Evolutionary conservation across 345 rosid genomes (phyloP), one percentile per base, ranked within the genome.

Genomic region (Eucalyptus sp.): DNA sequence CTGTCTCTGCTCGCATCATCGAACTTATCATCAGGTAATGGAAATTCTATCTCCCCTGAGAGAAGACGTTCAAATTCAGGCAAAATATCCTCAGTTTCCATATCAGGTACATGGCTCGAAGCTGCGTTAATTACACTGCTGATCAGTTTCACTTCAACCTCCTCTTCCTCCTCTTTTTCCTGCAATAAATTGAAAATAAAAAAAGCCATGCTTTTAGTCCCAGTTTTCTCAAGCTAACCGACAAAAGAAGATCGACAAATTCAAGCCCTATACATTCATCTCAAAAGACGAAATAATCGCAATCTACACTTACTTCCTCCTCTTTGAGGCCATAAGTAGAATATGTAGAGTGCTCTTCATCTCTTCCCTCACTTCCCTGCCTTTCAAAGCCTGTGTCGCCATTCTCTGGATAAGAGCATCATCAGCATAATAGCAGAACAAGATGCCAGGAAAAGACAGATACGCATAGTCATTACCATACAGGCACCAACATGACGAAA

Each of bases 101-200:
- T 86, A 62, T 91, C 94, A 27, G 94, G 88, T 51, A 86, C 90
- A 88, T 90, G 94, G 88, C 92, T 94, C 71, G 87, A 92, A 89
- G 87, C 90, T 54, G 90, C 94, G 86, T 95, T 88, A 86, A 95
- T 94, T 91, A 96, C 91, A 87, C 99, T 94, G 89, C 95, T 98
- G 91, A 98, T 98, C 90, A 98, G 89, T 92, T 98, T 98, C 90
- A 98, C 99, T 92, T 98, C 97, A 90, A 95, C 99, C 86, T 97
- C 96, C 87, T 95, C 97, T 90, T 95, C 96, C 86, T 97, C 96
- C 88, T 94, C 96, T 89, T 94, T 88, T 95, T 95, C 89, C 90
- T 91, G 87, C 86, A 79, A 86, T 37, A 41, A 83, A 90, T 87
- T 86, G 60, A 44, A 37, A 76, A 76, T 37, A 50, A 46, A 85